phyloP scores from a whole-genome alignment of 2,329 filamentous ascomycete genomes.

The Fusarium dlaminii region DNA sequence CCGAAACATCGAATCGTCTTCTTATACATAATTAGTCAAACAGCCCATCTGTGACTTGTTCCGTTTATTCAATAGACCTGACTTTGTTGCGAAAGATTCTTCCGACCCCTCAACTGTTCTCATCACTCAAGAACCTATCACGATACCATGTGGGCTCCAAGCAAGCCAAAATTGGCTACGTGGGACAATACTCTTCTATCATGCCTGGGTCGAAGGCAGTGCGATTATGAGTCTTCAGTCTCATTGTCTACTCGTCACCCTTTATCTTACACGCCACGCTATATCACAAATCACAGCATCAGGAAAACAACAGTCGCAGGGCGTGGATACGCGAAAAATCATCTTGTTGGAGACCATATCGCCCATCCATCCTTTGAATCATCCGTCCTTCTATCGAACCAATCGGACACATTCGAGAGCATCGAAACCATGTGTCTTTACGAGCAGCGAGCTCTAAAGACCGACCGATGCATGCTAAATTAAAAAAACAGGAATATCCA shows the following conservation, averaged over 20 bases:
- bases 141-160: neutral
- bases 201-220: too few species aligned
- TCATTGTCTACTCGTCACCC: neutral
- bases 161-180: neutral
- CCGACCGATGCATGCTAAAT: conserved; percentile 43
- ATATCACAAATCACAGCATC: neutral
- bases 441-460: conserved; percentile 35
- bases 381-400: conserved; percentile 39
- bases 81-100: neutral
- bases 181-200: neutral
- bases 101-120: neutral
- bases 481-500: conserved; percentile 41
- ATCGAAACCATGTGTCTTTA: conserved; percentile 32
- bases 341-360: conserved; percentile 41
- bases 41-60: conserved; percentile 4
- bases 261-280: too few species aligned
- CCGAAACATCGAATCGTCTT: conserved; percentile 33
- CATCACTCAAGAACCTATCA: neutral
- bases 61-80: neutral
- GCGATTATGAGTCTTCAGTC: neutral
- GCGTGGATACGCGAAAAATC: conserved; percentile 31
- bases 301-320: neutral
- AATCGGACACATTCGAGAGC: conserved; percentile 33
- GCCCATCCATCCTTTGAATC: conserved; percentile 39
- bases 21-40: conserved; percentile 9